Base-by-base conservation (phyloP, 1,284 basidiomycete species). In the Malassezia sympodialis region DNA sequence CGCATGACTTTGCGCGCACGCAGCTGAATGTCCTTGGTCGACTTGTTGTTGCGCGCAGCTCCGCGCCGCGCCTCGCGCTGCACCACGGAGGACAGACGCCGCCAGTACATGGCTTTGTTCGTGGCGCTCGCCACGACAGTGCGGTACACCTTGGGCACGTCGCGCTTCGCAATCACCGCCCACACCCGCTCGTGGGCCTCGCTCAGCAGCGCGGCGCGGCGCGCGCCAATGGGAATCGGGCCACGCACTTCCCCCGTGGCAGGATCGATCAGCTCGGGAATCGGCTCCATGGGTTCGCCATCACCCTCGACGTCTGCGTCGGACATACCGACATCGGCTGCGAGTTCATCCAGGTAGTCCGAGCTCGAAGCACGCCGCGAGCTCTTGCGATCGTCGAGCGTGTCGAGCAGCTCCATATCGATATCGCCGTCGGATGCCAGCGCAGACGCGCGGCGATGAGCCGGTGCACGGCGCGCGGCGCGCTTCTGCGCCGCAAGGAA, bases 1-100 rank as follows among this genome's bases (percentile, higher is more conserved):
- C 77, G 66, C 87, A 90, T 90, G 39, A 90, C 79, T 34, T 87
- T 82, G 72, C 88, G 90, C 11, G 84, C 85, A 73, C 89, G 90
- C 23, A 84, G 83, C 73, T 90, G 88, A 3, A 85, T 80, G 59
- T 96, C 90, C 76, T 96, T 96, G 63, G 81, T 82, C 17, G 84
- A 82, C 76, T 89, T 93, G 28, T 84, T 82, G 14, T 86, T 85
- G 61, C 84, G 83, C n/a, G 81, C 82, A 59, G 83, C 85, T 1
- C 87, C 84, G 62, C 83, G 83, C 54, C 88, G 86, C n/a, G 86
- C 84, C 73, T 88, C 84, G 37, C 85, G 80, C 21, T 87, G 85
- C 11, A 84, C 82, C 41, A 87, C 77, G 61, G 82, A 83, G 14
- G 85, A 85, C 27, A 91, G 81, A 24, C 88, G 84, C 65, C 88